Conservation (phyloP, 225 moss, liverwort and hornwort genomes). For the Takakia lepidozioides region DNA sequence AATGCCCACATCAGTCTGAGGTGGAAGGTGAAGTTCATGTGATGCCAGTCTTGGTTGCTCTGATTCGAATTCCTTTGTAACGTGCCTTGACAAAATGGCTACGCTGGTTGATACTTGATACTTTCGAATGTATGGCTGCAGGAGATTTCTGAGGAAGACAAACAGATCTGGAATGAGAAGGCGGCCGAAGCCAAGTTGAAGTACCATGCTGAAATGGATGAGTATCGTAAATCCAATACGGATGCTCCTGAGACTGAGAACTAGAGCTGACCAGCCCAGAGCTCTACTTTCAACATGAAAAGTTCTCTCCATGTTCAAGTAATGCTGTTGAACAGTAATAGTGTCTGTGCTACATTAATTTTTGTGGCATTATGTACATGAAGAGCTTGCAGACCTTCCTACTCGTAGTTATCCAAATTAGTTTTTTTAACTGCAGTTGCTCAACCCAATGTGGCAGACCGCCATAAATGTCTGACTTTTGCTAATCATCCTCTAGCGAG, state of each 20-base stretch:
- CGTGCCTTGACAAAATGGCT: neutral
- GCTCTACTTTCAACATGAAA: neutral
- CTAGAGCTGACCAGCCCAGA: conserved; percentile 1
- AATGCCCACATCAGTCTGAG: conserved; percentile 35
- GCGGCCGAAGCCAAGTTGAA: conserved; percentile 36
- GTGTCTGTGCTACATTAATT: too few relatives aligned
- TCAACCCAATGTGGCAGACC: too few relatives aligned
- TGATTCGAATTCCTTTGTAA: neutral
- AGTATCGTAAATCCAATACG: conserved; percentile 43
- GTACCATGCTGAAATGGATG: conserved; percentile 43
- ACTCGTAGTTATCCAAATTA: too few relatives aligned
- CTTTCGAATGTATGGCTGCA: conserved; percentile 3
- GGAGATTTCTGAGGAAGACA: conserved; percentile 45
- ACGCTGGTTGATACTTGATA: neutral
- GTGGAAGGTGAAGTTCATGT: conserved; percentile 72
- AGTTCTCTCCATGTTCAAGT: conserved; percentile 1
- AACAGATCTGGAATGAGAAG: conserved; percentile 46
- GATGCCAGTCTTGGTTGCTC: neutral
- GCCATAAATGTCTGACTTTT: too few relatives aligned
- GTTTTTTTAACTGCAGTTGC: too few relatives aligned
- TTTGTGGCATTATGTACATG: too few relatives aligned
- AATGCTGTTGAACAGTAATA: conserved; percentile 2
- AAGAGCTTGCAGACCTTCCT: too few relatives aligned
- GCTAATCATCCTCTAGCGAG: too few relatives aligned
- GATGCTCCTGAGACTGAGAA: conserved; percentile 20